Evolutionary conservation across 106 monocot genomes (phyloP).

Genomic region (Cymbidium sinense): DNA sequence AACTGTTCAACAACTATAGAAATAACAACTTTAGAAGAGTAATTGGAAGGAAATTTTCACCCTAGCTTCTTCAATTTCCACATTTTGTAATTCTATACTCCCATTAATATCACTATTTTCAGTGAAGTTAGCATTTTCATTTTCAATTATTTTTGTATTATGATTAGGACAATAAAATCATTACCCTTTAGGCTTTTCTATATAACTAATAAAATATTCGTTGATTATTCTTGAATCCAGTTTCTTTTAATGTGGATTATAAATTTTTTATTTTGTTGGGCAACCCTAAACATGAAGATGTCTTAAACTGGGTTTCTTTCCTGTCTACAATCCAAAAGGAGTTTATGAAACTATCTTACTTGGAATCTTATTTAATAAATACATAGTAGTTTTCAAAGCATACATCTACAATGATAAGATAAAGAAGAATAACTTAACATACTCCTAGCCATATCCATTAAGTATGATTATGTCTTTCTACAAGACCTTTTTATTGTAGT

Average conservation of each 20-base stretch:
- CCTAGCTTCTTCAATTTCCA: conserved; percentile 6
- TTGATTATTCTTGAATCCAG: not conserved
- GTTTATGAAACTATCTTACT: conserved; percentile 3
- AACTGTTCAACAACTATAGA: not conserved
- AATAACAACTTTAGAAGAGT: conserved; percentile 4
- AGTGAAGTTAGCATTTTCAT: too few species aligned
- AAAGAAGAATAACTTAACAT: conserved; percentile 5
- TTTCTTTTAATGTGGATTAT: conserved; percentile 16
- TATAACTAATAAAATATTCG: conserved; percentile 8
- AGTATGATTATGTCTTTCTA: conserved; percentile 1
- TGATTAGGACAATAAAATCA: conserved; percentile 12
- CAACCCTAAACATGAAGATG: conserved; percentile 15
- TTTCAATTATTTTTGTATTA: too few species aligned
- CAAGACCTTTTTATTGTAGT: conserved; percentile 3
- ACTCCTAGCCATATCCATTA: conserved; percentile 15
- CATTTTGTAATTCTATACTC: not conserved
- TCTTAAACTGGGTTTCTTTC: conserved; percentile 8
- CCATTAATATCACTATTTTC: too few species aligned
- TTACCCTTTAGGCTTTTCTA: conserved; percentile 5
- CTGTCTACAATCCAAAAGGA: conserved; percentile 3
- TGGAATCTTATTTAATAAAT: conserved; percentile 10
- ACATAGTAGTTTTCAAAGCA: not conserved
- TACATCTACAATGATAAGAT: conserved; percentile 2
- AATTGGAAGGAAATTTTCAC: not conserved
- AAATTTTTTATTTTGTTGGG: conserved; percentile 1